Evolutionary conservation across 805 yeast genomes (phyloP), one percentile per base, ranked within the genome.

Genomic region (Cyberlindnera mycetangii): DNA sequence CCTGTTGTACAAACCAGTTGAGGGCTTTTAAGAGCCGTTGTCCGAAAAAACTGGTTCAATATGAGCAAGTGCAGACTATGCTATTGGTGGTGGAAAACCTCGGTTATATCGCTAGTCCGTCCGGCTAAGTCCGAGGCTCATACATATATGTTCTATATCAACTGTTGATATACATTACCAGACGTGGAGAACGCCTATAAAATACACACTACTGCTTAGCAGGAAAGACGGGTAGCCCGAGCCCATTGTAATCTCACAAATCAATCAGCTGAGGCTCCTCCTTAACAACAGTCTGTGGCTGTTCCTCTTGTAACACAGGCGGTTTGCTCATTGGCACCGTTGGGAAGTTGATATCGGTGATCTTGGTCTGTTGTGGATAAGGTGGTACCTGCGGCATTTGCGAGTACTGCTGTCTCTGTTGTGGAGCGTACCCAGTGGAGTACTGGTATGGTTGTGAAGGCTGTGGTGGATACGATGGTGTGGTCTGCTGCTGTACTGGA

Each of bases 261-360:
- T 57, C 61, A 37, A 57, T 57, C 40, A 57, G 34, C 20, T 39
- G 44, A 11, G 48, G 28, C 25, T 58, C 61, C 16, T 58, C 61
- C 34, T 52, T 52, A 9, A 49, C 43, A 18, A 42, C 54, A 5
- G 32, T 34, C 22, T 39, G 22, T 14, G 11, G 14, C 16, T 4
- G 44, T 41, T 54, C 45, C 24, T 39, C 42, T 19, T 33, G 37
- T 12, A 44, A 12, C 12, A 39, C 48, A 4, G 54, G 54, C 8
- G 50, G 50, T 32, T 59, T 67, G 16, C 54, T 56, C 11, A 60
- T 48, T 3, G 75, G 75, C 3, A 70, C 74, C 19, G 68, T 62
- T 24, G 75, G 75, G 48, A 70, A 70, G 41, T 67, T 58, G 46
- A 62, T 61, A 38, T 63, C 63, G 1, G 72, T 69, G 17, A 69